phyloP scores from a whole-genome alignment of 2,329 filamentous ascomycete species.

The Cordyceps javanica region DNA sequence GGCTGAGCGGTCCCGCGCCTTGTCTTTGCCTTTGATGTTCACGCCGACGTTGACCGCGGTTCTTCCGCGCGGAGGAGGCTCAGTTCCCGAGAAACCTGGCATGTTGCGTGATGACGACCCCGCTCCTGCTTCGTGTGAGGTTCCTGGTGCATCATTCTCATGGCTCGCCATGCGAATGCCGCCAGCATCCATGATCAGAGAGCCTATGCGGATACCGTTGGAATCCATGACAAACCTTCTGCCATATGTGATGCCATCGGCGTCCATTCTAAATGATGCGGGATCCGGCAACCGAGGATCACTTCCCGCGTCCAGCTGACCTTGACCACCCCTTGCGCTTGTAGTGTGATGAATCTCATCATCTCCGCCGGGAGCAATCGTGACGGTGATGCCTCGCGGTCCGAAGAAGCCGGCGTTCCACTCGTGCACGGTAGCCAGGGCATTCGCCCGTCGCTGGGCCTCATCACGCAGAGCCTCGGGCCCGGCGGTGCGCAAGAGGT shows the following conservation, averaged over 20 bases:
- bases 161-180: constrained; percentile 26
- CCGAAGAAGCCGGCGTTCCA: constrained; percentile 54
- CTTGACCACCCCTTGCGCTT: constrained; percentile 6
- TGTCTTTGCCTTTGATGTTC: constrained; percentile 6
- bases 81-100: not conserved
- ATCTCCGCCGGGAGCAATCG: constrained; percentile 20
- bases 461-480: constrained; percentile 14
- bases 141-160: not conserved
- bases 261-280: constrained; percentile 32
- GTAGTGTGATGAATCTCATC: not conserved
- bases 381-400: constrained; percentile 42
- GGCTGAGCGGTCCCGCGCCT: constrained; percentile 30
- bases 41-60: not conserved
- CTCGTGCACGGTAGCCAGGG: constrained; percentile 39
- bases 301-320: not conserved
- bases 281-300: not conserved
- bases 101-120: not conserved
- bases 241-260: constrained; percentile 38
- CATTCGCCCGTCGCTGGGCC: constrained; percentile 22
- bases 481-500: constrained; percentile 25
- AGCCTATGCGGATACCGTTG: constrained; percentile 41
- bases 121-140: not conserved
- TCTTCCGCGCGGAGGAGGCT: not conserved
- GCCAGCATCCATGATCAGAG: constrained; percentile 34
- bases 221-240: constrained; percentile 37